phyloP scores from a whole-genome alignment of 2,329 filamentous ascomycete species.

The Falciphora oryzae region DNA sequence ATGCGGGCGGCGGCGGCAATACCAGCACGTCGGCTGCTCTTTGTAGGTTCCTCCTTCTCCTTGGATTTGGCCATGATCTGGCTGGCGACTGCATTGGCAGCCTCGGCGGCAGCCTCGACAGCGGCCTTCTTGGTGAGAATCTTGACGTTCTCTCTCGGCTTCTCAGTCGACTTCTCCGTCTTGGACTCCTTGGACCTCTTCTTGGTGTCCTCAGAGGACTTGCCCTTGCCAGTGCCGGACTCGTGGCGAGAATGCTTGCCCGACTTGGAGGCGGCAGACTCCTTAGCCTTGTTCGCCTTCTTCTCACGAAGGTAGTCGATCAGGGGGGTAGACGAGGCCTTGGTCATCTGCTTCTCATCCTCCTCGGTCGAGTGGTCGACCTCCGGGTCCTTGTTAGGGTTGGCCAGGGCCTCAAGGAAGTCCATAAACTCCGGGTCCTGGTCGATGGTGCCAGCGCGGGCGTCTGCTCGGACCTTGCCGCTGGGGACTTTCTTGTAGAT shows the following conservation, averaged over 20 bases:
- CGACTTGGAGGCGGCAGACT: conserved; percentile 46
- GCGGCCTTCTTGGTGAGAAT: conserved; percentile 56
- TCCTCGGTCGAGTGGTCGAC: conserved; percentile 41
- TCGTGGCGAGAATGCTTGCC: conserved; percentile 54
- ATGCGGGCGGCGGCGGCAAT: conserved; percentile 60
- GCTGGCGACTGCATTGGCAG: conserved; percentile 36
- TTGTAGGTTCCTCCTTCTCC: conserved; percentile 35
- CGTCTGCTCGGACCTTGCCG: conserved; percentile 69
- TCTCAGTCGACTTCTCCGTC: conserved; percentile 42
- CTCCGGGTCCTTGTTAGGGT: conserved; percentile 51
- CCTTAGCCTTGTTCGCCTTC: conserved; percentile 68
- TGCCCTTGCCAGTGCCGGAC: conserved; percentile 43
- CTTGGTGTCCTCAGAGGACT: conserved; percentile 20
- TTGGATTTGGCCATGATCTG: conserved; percentile 24
- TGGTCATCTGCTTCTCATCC: conserved; percentile 46
- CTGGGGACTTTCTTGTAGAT: conserved; percentile 78
- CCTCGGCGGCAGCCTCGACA: conserved; percentile 41
- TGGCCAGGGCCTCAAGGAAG: conserved; percentile 83
- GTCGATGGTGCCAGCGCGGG: conserved; percentile 89
- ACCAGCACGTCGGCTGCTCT: conserved; percentile 49
- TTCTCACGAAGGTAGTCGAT: conserved; percentile 89
- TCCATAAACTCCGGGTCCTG: conserved; percentile 94
- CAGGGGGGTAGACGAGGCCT: conserved; percentile 77
- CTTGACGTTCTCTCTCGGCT: conserved; percentile 55
- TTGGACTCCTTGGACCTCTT: conserved; percentile 47